Percentiles rank a stretch among this genome's conserved stretches.
These are phyloP conservation scores for Nakaseomyces nivariensis DNA, from an alignment of 1,139 yeast species.

Conservation along the genomic window DNA sequence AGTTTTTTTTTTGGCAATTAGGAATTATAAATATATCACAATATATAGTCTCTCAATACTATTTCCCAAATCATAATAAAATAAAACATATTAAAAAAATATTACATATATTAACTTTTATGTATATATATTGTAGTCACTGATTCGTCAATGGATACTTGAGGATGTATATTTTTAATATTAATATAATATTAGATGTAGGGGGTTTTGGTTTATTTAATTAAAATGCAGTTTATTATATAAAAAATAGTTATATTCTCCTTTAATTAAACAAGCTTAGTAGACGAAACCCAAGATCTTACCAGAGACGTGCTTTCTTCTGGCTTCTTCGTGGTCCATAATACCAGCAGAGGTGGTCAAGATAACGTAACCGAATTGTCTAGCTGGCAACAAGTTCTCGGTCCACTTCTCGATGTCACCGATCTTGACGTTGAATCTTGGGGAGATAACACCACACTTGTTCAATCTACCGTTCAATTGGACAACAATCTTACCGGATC, in stretches of 20 bases:
- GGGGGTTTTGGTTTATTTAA: no score
- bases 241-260: neutral
- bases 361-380: conserved; percentile 96
- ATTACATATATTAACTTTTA: no score
- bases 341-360: conserved; percentile 99
- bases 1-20: neutral
- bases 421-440: conserved; percentile 94
- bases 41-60: neutral
- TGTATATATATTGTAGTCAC: no score
- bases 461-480: conserved; percentile 96
- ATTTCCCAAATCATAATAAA: neutral
- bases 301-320: conserved; percentile 99
- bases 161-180: no score
- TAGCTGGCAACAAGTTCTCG: conserved; percentile 92
- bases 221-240: no score
- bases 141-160: no score
- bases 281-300: conserved; percentile 94
- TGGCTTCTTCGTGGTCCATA: conserved; percentile 99
- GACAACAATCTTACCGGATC: conserved; percentile 95
- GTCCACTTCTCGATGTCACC: conserved; percentile 97
- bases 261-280: conserved; percentile 32
- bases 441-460: conserved; percentile 97
- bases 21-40: neutral
- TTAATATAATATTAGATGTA: no score
- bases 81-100: neutral